Conservation (phyloP, 1,284 basidiomycete genomes). For the Melampsora americana region DNA sequence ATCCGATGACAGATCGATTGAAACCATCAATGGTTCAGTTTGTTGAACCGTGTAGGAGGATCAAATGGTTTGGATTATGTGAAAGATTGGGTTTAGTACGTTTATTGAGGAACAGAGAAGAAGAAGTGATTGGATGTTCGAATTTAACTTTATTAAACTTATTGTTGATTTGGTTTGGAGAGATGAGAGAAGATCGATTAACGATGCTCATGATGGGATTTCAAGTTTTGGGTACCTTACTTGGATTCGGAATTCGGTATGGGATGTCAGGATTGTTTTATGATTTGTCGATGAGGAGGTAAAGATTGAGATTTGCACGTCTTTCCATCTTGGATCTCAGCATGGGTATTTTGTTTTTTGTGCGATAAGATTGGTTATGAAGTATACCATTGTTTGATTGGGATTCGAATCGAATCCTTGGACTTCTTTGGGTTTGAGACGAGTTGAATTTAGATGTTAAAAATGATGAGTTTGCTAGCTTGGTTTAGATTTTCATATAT, state of each 20-base stretch:
- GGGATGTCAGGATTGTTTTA: slow-evolving; percentile 63
- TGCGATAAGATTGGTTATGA: too few species aligned
- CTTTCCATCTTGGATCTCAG: too few species aligned
- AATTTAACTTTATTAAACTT: slow-evolving; percentile 86
- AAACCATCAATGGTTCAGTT: slow-evolving; percentile 70
- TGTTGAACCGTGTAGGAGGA: slow-evolving; percentile 33
- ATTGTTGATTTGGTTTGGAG: slow-evolving; percentile 71
- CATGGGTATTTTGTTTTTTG: too few species aligned
- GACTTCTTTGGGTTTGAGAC: too few species aligned
- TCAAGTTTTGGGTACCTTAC: slow-evolving; percentile 70
- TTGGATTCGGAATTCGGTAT: slow-evolving; percentile 80
- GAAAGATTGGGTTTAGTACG: slow-evolving; percentile 61
- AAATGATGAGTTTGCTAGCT: too few species aligned
- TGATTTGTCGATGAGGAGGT: slow-evolving; percentile 6
- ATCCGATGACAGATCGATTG: slow-evolving; percentile 64
- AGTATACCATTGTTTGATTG: too few species aligned
- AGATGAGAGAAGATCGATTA: slow-evolving; percentile 58
- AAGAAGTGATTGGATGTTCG: slow-evolving; percentile 64
- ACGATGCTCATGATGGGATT: slow-evolving; percentile 61
- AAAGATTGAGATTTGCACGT: background rate
- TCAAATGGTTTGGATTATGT: slow-evolving; percentile 62
- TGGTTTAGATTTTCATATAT: too few species aligned
- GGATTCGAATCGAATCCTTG: too few species aligned
- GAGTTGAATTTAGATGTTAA: too few species aligned
- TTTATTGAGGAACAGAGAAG: slow-evolving; percentile 24